Conservation (phyloP, 179 eudicot genomes). For the Beta lomatogona region DNA sequence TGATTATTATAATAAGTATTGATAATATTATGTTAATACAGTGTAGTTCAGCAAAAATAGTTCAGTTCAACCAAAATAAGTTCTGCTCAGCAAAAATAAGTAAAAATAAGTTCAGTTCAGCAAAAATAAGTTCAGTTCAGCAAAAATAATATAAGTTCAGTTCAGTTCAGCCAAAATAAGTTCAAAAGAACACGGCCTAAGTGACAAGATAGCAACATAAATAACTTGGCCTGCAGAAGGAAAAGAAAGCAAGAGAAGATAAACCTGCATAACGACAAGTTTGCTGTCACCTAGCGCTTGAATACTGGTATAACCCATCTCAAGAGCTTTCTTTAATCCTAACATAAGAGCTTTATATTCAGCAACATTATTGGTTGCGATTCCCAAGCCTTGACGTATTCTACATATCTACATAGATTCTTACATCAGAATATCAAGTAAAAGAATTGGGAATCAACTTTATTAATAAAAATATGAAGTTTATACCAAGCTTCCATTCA, state of each 20-base stretch:
- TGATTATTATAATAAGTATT: too few species aligned
- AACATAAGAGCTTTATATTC: constrained; percentile 87
- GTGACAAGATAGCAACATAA: not conserved
- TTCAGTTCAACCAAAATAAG: too few species aligned
- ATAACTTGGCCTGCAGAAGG: not conserved
- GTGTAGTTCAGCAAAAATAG: too few species aligned
- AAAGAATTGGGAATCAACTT: not conserved
- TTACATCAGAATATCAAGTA: constrained; percentile 26
- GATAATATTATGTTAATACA: too few species aligned
- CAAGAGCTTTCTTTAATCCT: constrained; percentile 79
- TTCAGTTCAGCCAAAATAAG: too few species aligned
- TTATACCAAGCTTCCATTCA: constrained; percentile 70
- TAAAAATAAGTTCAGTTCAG: too few species aligned
- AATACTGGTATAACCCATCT: constrained; percentile 74
- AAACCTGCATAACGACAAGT: constrained; percentile 97
- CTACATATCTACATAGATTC: constrained; percentile 61
- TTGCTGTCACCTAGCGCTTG: constrained; percentile 84
- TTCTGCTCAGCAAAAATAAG: too few species aligned
- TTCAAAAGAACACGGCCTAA: too few species aligned
- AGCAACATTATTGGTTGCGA: constrained; percentile 79
- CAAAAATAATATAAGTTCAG: too few species aligned
- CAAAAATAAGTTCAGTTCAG: too few species aligned
- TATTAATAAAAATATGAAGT: constrained; percentile 1
- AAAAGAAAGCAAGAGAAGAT: not conserved
- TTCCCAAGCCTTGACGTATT: constrained; percentile 92